Percentiles rank a stretch among this genome's conserved stretches.
Conservation (phyloP, 2,329 filamentous ascomycete genomes). For the Fusarium sp. region DNA sequence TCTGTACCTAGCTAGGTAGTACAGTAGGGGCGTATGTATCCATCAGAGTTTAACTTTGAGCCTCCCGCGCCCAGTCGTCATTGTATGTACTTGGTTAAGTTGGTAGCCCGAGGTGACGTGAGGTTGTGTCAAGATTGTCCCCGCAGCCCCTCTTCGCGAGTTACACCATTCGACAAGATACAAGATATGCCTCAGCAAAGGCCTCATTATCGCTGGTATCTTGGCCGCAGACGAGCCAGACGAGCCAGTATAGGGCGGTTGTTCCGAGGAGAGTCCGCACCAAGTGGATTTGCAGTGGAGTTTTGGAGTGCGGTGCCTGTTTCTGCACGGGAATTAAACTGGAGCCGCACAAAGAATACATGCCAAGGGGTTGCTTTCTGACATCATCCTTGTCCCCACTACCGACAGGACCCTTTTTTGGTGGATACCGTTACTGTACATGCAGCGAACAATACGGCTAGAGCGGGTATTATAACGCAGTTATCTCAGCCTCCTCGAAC, state of each 20-base stretch:
- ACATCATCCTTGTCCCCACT: slow-evolving; percentile 43
- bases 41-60: slow-evolving; percentile 22
- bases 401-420: slow-evolving; percentile 27
- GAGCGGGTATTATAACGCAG: slow-evolving; percentile 20
- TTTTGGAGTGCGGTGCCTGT: slow-evolving; percentile 20
- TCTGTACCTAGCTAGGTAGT: background rate
- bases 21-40: no score
- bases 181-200: slow-evolving; percentile 39
- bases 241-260: slow-evolving; percentile 24
- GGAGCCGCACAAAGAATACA: slow-evolving; percentile 7
- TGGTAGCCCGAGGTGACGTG: slow-evolving; percentile 24
- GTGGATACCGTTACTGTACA: slow-evolving; percentile 34
- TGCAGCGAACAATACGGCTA: slow-evolving; percentile 35
- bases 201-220: slow-evolving; percentile 19
- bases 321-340: slow-evolving; percentile 36
- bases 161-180: slow-evolving; percentile 30
- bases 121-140: slow-evolving; percentile 28
- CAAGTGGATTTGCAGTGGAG: slow-evolving; percentile 31
- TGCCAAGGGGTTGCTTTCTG: slow-evolving; percentile 33
- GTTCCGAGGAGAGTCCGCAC: slow-evolving; percentile 43
- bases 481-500: slow-evolving; percentile 9
- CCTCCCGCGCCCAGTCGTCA: slow-evolving; percentile 27
- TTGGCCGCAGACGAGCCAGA: slow-evolving; percentile 23
- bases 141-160: slow-evolving; percentile 40
- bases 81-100: no score